Percentiles rank a stretch among this genome's conserved stretches.
Evolutionary conservation across 1,284 basidiomycete species (phyloP).

Genomic region (Malassezia psittaci): DNA sequence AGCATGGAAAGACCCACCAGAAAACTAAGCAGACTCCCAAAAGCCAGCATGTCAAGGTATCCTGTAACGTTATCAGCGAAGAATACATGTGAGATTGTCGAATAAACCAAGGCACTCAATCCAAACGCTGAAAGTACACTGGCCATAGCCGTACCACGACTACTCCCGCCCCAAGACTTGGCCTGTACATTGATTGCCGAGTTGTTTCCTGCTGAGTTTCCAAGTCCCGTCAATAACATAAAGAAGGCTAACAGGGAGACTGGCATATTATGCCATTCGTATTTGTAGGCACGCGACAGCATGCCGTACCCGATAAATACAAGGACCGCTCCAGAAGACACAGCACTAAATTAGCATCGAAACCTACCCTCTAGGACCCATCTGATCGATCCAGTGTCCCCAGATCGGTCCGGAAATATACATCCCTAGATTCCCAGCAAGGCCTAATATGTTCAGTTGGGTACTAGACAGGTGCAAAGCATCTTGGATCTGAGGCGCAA

Average conservation of each 20-base stretch:
- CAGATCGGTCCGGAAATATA: conserved; percentile 42
- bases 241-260: conserved; percentile 24
- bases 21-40: conserved; percentile 63
- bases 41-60: conserved; percentile 60
- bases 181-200: conserved; percentile 46
- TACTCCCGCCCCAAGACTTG: conserved; percentile 33
- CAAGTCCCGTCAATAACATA: conserved; percentile 32
- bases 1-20: conserved; percentile 60
- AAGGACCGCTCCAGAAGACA: conserved; percentile 12
- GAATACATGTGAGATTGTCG: conserved; percentile 57
- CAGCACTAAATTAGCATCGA: conserved; percentile 3
- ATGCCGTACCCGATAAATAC: conserved; percentile 11
- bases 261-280: conserved; percentile 6
- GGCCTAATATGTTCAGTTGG: conserved; percentile 48
- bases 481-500: conserved; percentile 47
- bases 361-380: conserved; percentile 29
- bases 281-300: conserved; percentile 9
- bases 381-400: conserved; percentile 38
- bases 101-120: conserved; percentile 70
- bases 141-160: conserved; percentile 61
- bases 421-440: conserved; percentile 48
- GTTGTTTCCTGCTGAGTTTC: conserved; percentile 41
- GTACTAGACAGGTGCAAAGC: conserved; percentile 43
- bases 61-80: conserved; percentile 64
- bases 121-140: conserved; percentile 72